phyloP scores from a whole-genome alignment of 176 grass and related monocot species.

The maize (Zea mays) region Zm-B73-REFERENCE-NAM-5.0 NC_050098.1:176366001-176366500 shows the following conservation, averaged over 20 bases:
- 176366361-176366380: slow-evolving; percentile 77
- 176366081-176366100: slow-evolving; percentile 24
- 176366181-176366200: slow-evolving; percentile 1
- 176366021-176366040: slow-evolving; percentile 11
- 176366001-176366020: not conserved
- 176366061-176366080: slow-evolving; percentile 8
- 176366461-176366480: slow-evolving; percentile 29
- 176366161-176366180: slow-evolving; percentile 3
- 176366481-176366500: slow-evolving; percentile 5
- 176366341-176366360: slow-evolving; percentile 59
- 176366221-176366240: not conserved
- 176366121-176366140: slow-evolving; percentile 6
- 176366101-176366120: slow-evolving; percentile 20
- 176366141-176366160: not conserved
- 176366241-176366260: slow-evolving; percentile 1
- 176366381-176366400: slow-evolving; percentile 75
- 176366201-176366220: slow-evolving; percentile 1
- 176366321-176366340: slow-evolving; percentile 38
- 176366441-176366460: slow-evolving; percentile 35
- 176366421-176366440: slow-evolving; percentile 63
- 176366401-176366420: slow-evolving; percentile 38
- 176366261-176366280: slow-evolving; percentile 25
- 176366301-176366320: slow-evolving; percentile 3
- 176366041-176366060: slow-evolving; percentile 23
- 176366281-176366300: slow-evolving; percentile 17